Base-by-base conservation (phyloP, 1,139 yeast genomes). In the Kodamaea alishanica region DNA sequence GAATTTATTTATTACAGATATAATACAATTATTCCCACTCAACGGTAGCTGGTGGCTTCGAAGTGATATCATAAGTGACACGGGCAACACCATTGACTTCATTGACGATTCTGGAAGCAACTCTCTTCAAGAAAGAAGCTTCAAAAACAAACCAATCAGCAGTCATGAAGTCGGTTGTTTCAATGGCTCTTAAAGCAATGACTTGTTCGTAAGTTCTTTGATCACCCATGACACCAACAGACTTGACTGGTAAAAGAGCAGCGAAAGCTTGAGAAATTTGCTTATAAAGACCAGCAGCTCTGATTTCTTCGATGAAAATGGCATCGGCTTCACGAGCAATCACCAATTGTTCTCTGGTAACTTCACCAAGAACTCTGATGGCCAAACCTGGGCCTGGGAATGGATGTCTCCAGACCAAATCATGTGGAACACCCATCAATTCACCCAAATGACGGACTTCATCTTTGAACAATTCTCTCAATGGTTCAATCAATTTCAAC, bases 371-470 rank as follows among this genome's bases (percentile, higher is more conserved):
- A 43, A 92, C 95, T 71, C 99, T 84, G 63, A 92, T 94, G 52
- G 97, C 98, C 61, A 92, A 86, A 73, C 99, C 99, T 63, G 99
- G 99, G 61, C 99, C 99, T 58, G 99, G 99, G 96, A 92, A 92
- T 43, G 99, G 99, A 63, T 92, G 99, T 77, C 99, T 87, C 97
- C 98, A 90, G 51, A 92, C 97, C 55, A 92, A 78, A 55, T 92
- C 98, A 60, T 88, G 94, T 34, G 97, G 95, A 55, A 92, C 94
- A 39, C 96, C 97, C 72, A 92, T 73, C 41, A 94, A 71, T 70
- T 88, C 88, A 66, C 99, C 99, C 56, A 92, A 75, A 56, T 82
- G 86, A 70, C 99, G 90, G 43, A 92, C 98, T 75, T 92, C 99
- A 63, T 92, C 99, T 73, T 92, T 92, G 79, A 94, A 92, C 57